Conservation (phyloP, 495 filamentous ascomycete species). For the Friedmanniomyces simplex region DNA sequence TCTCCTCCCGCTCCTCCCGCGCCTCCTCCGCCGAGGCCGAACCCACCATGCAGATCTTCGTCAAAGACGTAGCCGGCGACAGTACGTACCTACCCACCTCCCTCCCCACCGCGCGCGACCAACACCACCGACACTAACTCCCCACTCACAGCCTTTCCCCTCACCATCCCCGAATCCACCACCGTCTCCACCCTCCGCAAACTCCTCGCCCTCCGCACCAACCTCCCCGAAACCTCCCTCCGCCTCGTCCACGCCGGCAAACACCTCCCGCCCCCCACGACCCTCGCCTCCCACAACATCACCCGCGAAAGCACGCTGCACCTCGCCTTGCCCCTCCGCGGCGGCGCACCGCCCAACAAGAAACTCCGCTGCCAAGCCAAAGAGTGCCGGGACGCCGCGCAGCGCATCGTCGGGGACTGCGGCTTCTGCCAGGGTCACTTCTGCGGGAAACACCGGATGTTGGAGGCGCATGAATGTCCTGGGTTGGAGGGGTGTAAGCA, state of each 20-base stretch:
- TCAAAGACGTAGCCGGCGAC: constrained; percentile 38
- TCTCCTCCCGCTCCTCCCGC: constrained; percentile 25
- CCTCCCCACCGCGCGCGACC: constrained; percentile 6
- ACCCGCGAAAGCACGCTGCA: constrained; percentile 34
- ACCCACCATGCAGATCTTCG: constrained; percentile 42
- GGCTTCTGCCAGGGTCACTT: constrained; percentile 87
- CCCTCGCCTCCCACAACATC: constrained; percentile 32
- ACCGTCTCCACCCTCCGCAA: constrained; percentile 35
- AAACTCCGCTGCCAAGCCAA: constrained; percentile 82
- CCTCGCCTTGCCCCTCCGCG: constrained; percentile 33
- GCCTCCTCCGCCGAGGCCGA: constrained; percentile 22
- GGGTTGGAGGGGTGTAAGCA: constrained; percentile 98
- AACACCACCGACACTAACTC: not conserved
- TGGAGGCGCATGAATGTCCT: constrained; percentile 86
- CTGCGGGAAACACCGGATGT: constrained; percentile 84
- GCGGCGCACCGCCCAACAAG: constrained; percentile 49
- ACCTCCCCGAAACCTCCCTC: constrained; percentile 30
- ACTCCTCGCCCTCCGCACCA: constrained; percentile 38
- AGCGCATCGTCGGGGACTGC: constrained; percentile 92
- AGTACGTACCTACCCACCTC: constrained; percentile 37
- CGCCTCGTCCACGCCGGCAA: constrained; percentile 39
- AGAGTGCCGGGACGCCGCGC: constrained; percentile 73
- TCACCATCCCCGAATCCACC: constrained; percentile 35
- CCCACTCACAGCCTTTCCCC: constrained; percentile 32
- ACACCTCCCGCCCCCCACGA: constrained; percentile 29